Conservation (phyloP, 306 rosid genomes). For the Cucurbita argyrosperma region DNA sequence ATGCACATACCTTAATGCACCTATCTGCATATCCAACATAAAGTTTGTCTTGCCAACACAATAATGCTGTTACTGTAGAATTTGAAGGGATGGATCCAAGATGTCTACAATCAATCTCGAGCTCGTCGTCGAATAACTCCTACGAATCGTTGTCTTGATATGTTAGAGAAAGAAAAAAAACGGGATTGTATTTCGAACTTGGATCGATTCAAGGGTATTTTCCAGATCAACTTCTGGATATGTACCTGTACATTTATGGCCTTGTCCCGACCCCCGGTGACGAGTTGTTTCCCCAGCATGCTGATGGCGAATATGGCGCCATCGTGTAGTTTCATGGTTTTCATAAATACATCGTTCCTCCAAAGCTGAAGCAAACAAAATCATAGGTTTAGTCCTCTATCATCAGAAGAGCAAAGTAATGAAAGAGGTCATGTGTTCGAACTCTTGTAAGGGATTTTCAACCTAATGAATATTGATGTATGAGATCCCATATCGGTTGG, state of each 20-base stretch:
- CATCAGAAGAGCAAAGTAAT: background rate
- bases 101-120: conserved; percentile 39
- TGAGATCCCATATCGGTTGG: too few species aligned
- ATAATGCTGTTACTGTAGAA: conserved; percentile 50
- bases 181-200: background rate
- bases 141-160: conserved; percentile 15
- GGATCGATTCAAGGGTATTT: background rate
- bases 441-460: too few species aligned
- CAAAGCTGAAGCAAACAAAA: conserved; percentile 49
- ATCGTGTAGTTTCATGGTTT: conserved; percentile 36
- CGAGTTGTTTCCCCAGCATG: conserved; percentile 52
- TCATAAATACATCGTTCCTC: conserved; percentile 59
- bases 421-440: too few species aligned
- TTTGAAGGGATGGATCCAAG: conserved; percentile 44
- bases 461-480: too few species aligned
- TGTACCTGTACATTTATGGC: conserved; percentile 67
- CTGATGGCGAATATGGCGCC: conserved; percentile 57
- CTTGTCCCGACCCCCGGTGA: conserved; percentile 86
- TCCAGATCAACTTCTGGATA: background rate
- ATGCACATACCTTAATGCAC: conserved; percentile 43
- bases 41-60: conserved; percentile 63
- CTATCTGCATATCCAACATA: conserved; percentile 62
- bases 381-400: conserved; percentile 4
- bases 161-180: background rate
- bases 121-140: conserved; percentile 65